Percentiles rank a stretch among this genome's conserved stretches.
phyloP scores from a whole-genome alignment of 192 early-diverging fungal species.

The Coemansia sp. region DNA sequence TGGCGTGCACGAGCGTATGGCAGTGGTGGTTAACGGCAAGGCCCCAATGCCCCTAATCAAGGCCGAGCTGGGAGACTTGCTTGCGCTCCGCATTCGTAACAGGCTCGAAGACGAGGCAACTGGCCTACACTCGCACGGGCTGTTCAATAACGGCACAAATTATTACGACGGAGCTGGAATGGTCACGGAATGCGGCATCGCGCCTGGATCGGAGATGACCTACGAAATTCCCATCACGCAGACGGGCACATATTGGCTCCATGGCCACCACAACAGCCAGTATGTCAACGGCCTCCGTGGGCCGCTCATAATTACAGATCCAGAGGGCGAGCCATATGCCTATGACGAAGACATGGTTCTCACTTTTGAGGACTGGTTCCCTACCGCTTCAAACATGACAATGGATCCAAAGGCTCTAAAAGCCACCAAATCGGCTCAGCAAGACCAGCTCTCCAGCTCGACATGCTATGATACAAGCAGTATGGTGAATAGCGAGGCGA shows the following conservation, averaged over 20 bases:
- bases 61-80: constrained; percentile 23
- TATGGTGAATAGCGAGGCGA: not conserved
- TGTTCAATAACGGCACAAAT: constrained; percentile 70
- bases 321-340: constrained; percentile 52
- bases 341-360: constrained; percentile 71
- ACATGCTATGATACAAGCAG: not conserved
- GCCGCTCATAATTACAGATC: constrained; percentile 66
- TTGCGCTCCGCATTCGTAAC: constrained; percentile 50
- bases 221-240: constrained; percentile 70
- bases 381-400: constrained; percentile 17
- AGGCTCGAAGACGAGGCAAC: constrained; percentile 57
- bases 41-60: constrained; percentile 54
- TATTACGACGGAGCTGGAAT: constrained; percentile 68
- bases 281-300: constrained; percentile 77
- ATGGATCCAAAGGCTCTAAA: constrained; percentile 2
- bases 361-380: constrained; percentile 70
- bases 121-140: constrained; percentile 70
- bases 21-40: constrained; percentile 61
- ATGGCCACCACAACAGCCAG: constrained; percentile 66
- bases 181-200: constrained; percentile 75
- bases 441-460: not conserved
- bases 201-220: constrained; percentile 56
- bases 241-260: constrained; percentile 82
- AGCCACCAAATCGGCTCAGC: not conserved
- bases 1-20: constrained; percentile 56